These are phyloP conservation scores for Fraxinus velutina DNA, from an alignment of 305 asterid species.

Conservation along the genomic window DNA sequence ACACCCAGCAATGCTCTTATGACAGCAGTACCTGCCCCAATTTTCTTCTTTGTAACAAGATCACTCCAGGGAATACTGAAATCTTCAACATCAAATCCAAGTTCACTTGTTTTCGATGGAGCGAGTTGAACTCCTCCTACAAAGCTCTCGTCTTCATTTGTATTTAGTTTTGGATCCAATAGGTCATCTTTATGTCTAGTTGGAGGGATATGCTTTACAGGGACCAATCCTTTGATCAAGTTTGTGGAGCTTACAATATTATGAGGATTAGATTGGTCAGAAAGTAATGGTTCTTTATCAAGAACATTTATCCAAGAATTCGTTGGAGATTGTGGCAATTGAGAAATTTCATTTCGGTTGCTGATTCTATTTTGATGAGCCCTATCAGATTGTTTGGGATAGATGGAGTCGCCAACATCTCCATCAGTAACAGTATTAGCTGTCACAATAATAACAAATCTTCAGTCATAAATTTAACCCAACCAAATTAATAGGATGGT, in stretches of 20 bases:
- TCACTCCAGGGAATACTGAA: slow-evolving; percentile 92
- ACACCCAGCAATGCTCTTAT: slow-evolving; percentile 16
- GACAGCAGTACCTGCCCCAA: slow-evolving; percentile 80
- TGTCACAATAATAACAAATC: slow-evolving; percentile 21
- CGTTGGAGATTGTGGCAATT: slow-evolving; percentile 37
- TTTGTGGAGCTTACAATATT: slow-evolving; percentile 41
- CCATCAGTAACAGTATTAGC: slow-evolving; percentile 52
- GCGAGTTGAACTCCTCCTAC: slow-evolving; percentile 51
- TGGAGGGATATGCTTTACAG: slow-evolving; percentile 39
- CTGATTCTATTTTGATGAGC: slow-evolving; percentile 41
- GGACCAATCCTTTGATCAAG: slow-evolving; percentile 34
- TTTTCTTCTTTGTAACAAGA: slow-evolving; percentile 76
- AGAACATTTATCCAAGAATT: slow-evolving; percentile 57
- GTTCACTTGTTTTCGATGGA: slow-evolving; percentile 44
- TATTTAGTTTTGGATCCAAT: slow-evolving; percentile 39
- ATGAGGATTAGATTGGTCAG: slow-evolving; percentile 35
- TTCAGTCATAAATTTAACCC: slow-evolving; percentile 16
- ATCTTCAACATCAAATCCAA: slow-evolving; percentile 67
- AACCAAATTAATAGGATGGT: slow-evolving; percentile 6
- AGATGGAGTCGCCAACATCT: slow-evolving; percentile 35
- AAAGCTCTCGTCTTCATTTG: slow-evolving; percentile 39
- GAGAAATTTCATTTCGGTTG: slow-evolving; percentile 44
- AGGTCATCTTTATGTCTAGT: slow-evolving; percentile 38
- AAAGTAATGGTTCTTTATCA: slow-evolving; percentile 41
- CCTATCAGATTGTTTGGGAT: slow-evolving; percentile 48